A percentile compares a stretch with the other conserved stretches of the same genome.
These are phyloP conservation scores for Boletus bicolor DNA, from an alignment of 768 basidiomycete genomes.

Conservation along the genomic window DNA sequence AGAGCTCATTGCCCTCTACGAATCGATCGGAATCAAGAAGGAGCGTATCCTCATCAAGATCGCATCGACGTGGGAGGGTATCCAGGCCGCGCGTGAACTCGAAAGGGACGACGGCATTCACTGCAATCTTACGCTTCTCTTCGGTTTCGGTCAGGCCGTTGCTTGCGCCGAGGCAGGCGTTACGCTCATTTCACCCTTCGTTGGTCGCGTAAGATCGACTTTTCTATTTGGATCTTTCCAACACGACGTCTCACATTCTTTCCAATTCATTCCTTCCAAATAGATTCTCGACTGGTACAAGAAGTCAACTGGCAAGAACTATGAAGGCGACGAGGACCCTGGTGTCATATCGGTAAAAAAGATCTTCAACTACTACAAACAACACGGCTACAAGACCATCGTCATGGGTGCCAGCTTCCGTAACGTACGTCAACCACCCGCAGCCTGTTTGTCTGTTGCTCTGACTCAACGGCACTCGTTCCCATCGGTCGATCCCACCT, in stretches of 20 bases:
- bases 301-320: conserved; percentile 81
- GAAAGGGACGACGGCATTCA: conserved; percentile 92
- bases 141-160: conserved; percentile 98
- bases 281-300: conserved; percentile 99
- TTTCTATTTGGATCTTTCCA: conserved; percentile 18
- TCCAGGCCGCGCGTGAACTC: conserved; percentile 96
- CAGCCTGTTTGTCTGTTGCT: background rate
- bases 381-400: conserved; percentile 96
- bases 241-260: conserved; percentile 6
- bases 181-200: conserved; percentile 98
- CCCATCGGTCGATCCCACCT: conserved; percentile 4
- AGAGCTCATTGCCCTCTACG: conserved; percentile 90
- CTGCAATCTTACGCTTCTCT: conserved; percentile 98
- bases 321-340: conserved; percentile 89
- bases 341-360: conserved; percentile 94
- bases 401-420: conserved; percentile 99
- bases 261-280: conserved; percentile 9
- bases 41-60: conserved; percentile 99
- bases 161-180: conserved; percentile 98
- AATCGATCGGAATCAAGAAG: conserved; percentile 88
- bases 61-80: conserved; percentile 99
- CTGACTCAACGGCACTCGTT: background rate
- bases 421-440: conserved; percentile 57
- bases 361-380: conserved; percentile 99
- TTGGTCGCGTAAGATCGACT: conserved; percentile 74